Conservation (phyloP, 106 monocot genomes). For the Gastrodia elata region DNA sequence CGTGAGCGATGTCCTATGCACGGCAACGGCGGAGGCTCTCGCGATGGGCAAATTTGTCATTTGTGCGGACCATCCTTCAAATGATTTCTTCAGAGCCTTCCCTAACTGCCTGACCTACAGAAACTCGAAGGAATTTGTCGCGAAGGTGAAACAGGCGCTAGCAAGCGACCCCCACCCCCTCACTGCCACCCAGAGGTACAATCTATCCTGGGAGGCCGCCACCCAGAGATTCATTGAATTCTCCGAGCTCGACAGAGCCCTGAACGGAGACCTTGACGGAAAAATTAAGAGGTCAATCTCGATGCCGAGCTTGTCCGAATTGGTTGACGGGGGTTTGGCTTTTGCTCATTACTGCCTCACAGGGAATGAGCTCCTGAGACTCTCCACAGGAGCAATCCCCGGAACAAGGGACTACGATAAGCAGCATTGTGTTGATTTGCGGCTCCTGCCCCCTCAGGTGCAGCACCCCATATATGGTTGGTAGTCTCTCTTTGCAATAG, state of each 20-base stretch:
- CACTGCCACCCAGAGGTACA: constrained; percentile 64
- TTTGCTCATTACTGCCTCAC: constrained; percentile 86
- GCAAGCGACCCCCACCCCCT: constrained; percentile 68
- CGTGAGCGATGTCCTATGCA: constrained; percentile 92
- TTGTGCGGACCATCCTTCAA: constrained; percentile 98
- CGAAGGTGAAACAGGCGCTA: constrained; percentile 70
- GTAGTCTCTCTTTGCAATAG: constrained; percentile 29
- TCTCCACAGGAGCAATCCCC: constrained; percentile 82
- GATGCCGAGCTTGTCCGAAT: constrained; percentile 45
- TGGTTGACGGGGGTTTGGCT: constrained; percentile 74
- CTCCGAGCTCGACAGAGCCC: constrained; percentile 75
- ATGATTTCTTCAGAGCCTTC: constrained; percentile 85
- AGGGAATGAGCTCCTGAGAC: constrained; percentile 73
- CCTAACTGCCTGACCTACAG: constrained; percentile 94
- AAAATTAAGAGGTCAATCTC: constrained; percentile 44
- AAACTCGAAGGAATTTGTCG: constrained; percentile 79
- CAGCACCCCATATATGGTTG: constrained; percentile 75
- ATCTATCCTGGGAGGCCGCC: constrained; percentile 96
- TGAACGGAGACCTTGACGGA: constrained; percentile 11
- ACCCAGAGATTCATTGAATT: constrained; percentile 79
- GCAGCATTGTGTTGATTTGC: constrained; percentile 69
- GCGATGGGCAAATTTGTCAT: constrained; percentile 99
- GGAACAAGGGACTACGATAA: constrained; percentile 63
- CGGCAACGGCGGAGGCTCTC: constrained; percentile 96
- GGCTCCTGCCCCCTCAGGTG: constrained; percentile 64